These are phyloP conservation scores for Lactarius sanguifluus DNA, from an alignment of 768 basidiomycete genomes.

Conservation along the genomic window DNA sequence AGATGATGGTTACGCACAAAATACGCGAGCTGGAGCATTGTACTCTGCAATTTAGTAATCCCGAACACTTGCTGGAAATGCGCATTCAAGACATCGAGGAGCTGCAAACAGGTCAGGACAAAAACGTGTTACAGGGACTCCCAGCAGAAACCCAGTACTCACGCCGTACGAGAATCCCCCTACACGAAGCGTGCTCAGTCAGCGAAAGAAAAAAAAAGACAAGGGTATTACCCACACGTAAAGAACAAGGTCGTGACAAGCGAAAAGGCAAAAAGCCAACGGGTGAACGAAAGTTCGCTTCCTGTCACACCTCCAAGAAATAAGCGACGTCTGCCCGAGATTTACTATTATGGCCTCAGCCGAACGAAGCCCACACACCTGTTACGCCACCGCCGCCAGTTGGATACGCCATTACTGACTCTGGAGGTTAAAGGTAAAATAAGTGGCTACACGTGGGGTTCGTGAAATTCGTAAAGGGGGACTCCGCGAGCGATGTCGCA, in stretches of 20 bases:
- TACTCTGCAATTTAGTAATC: constrained; percentile 68
- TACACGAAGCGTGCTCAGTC: constrained; percentile 23
- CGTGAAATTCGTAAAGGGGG: background rate
- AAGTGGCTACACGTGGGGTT: background rate
- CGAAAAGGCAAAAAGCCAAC: constrained; percentile 59
- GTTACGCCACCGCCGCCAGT: background rate
- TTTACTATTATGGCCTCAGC: background rate
- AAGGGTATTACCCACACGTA: constrained; percentile 48
- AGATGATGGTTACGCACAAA: constrained; percentile 42
- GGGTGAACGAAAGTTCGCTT: constrained; percentile 20
- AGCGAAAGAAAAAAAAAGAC: background rate
- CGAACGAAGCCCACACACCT: constrained; percentile 2
- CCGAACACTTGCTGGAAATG: constrained; percentile 72
- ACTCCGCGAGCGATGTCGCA: background rate
- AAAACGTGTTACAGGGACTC: background rate
- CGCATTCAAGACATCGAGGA: constrained; percentile 66
- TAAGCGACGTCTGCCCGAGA: background rate
- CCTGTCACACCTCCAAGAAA: constrained; percentile 3
- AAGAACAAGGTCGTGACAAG: constrained; percentile 78
- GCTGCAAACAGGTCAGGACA: constrained; percentile 39
- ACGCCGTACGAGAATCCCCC: constrained; percentile 73
- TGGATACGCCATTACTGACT: constrained; percentile 1
- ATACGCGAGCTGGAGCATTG: constrained; percentile 72
- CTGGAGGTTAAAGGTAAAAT: no score
- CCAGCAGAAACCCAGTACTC: constrained; percentile 27